Evolutionary conservation across 768 basidiomycete genomes (phyloP).

Genomic region (Hypholoma fasciculare): DNA sequence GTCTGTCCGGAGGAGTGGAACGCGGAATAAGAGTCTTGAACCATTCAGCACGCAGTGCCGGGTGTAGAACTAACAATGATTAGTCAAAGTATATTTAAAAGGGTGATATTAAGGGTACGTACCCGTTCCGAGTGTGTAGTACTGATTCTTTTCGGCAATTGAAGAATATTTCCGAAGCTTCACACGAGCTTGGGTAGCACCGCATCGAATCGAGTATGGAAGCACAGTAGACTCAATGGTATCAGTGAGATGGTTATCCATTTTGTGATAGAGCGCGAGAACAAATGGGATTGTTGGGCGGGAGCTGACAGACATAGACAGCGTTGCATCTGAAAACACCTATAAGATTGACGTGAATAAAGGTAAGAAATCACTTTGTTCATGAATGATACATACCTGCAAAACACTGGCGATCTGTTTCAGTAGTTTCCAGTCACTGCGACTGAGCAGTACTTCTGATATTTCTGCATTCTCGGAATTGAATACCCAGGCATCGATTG

Average conservation of each 20-base stretch:
- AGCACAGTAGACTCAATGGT: conserved; percentile 3
- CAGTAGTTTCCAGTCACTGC: conserved; percentile 19
- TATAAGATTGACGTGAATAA: conserved; percentile 4
- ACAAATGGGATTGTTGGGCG: too few relatives aligned
- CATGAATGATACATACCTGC: conserved; percentile 11
- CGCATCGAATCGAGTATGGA: conserved; percentile 10
- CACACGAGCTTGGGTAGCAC: conserved; percentile 17
- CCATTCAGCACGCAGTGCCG: too few relatives aligned
- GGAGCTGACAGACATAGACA: too few relatives aligned
- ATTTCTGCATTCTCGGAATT: conserved; percentile 4
- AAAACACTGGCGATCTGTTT: conserved; percentile 15
- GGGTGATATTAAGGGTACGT: neutral
- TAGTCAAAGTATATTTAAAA: too few relatives aligned
- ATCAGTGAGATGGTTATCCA: too few relatives aligned
- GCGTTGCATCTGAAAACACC: conserved; percentile 29
- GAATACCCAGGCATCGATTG: conserved; percentile 26
- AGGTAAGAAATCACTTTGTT: too few relatives aligned
- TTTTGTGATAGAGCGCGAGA: too few relatives aligned
- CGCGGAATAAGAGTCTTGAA: too few relatives aligned
- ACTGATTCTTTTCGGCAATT: conserved; percentile 21
- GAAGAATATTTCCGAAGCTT: conserved; percentile 26
- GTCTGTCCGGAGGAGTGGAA: too few relatives aligned
- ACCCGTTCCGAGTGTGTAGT: conserved; percentile 27
- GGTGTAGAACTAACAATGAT: too few relatives aligned
- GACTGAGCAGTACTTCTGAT: conserved; percentile 9